phyloP scores from a whole-genome alignment of 208 protist genomes.

The Leishmania aethiopica region DNA sequence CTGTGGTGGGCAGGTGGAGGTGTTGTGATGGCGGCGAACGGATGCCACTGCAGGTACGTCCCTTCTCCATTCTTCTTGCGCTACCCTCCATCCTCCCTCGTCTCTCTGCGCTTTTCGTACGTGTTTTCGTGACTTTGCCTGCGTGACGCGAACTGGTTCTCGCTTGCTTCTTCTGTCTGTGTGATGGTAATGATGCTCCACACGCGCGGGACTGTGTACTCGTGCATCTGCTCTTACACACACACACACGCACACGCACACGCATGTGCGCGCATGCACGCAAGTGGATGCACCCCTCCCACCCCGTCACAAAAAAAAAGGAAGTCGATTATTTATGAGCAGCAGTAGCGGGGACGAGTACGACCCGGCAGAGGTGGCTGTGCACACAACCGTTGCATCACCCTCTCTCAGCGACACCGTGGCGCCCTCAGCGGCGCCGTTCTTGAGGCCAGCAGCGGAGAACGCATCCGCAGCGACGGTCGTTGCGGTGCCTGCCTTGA shows the following conservation, averaged over 20 bases:
- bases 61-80: background rate
- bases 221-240: background rate
- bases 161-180: background rate
- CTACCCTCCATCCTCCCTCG: background rate
- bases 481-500: too few species aligned
- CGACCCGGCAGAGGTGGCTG: constrained; percentile 43
- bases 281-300: background rate
- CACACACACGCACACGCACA: background rate
- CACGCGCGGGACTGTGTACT: background rate
- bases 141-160: background rate
- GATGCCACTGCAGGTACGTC: background rate
- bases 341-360: constrained; percentile 59
- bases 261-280: background rate
- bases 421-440: background rate
- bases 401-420: background rate
- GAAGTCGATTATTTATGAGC: background rate
- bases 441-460: background rate
- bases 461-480: background rate
- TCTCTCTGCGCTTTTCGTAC: background rate
- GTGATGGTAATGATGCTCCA: background rate
- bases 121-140: background rate
- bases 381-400: background rate
- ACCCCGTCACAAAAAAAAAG: background rate
- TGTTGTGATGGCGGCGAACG: background rate
- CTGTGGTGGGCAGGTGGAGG: background rate